Evolutionary conservation across 2,329 filamentous ascomycete species (phyloP).

Genomic region (Scedosporium aurantiacum): DNA sequence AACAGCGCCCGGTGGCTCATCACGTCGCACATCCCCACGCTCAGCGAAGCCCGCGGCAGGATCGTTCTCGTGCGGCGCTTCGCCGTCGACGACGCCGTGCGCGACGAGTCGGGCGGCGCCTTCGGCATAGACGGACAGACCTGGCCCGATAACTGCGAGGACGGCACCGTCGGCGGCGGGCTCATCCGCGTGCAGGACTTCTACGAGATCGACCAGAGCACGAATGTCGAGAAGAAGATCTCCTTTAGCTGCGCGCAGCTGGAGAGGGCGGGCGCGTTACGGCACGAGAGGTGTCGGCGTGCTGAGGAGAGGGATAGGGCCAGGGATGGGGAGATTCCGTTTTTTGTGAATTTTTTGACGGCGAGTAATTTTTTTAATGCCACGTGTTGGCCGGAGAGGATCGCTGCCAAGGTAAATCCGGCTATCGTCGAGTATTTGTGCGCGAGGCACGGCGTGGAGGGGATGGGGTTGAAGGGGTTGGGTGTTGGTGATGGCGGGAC

Average conservation of each 20-base stretch:
- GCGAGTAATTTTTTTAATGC: conserved; percentile 92
- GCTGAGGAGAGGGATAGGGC: background rate
- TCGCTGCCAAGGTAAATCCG: conserved; percentile 81
- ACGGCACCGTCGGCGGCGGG: conserved; percentile 59
- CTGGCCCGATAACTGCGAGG: conserved; percentile 85
- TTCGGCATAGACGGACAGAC: conserved; percentile 50
- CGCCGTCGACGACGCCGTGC: conserved; percentile 40
- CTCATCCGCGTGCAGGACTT: conserved; percentile 85
- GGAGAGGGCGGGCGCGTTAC: conserved; percentile 51
- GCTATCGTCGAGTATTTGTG: conserved; percentile 55
- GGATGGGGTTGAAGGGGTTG: conserved; percentile 36
- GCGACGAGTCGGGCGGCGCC: conserved; percentile 34
- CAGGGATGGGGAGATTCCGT: conserved; percentile 33
- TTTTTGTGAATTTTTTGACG: conserved; percentile 84
- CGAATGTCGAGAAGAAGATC: conserved; percentile 74
- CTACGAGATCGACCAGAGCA: conserved; percentile 70
- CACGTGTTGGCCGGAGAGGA: conserved; percentile 84
- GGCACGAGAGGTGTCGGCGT: conserved; percentile 12
- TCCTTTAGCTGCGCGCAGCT: conserved; percentile 63
- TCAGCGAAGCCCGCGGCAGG: conserved; percentile 71
- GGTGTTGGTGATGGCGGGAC: conserved; percentile 62
- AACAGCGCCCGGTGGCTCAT: conserved; percentile 63
- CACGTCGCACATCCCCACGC: conserved; percentile 60
- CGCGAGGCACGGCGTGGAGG: conserved; percentile 40
- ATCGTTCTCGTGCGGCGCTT: conserved; percentile 81